A percentile compares a stretch with the other conserved stretches of the same genome.
phyloP scores from a whole-genome alignment of 257 asterid species.

The Scutellaria barbata region DNA sequence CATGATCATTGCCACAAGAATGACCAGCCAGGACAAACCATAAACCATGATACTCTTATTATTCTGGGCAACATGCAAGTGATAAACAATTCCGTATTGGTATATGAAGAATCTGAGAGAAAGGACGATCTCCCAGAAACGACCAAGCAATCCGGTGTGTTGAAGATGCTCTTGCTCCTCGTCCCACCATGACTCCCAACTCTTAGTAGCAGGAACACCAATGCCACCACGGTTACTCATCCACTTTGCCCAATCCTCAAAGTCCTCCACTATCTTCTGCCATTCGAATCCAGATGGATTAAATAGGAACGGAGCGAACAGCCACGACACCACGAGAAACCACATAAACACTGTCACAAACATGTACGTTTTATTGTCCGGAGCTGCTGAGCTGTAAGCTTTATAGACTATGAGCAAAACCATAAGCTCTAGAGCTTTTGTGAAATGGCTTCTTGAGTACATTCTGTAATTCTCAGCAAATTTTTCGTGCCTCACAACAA shows the following conservation, averaged over 20 bases:
- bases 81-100: constrained; percentile 93
- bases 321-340: constrained; percentile 86
- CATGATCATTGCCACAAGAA: constrained; percentile 70
- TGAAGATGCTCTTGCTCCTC: constrained; percentile 94
- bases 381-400: constrained; percentile 56
- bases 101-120: constrained; percentile 78
- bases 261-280: constrained; percentile 97
- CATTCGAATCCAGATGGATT: constrained; percentile 97
- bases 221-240: constrained; percentile 77
- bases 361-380: constrained; percentile 36
- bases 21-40: constrained; percentile 89
- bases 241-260: constrained; percentile 96
- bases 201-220: constrained; percentile 86
- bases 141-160: constrained; percentile 68
- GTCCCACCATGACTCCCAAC: constrained; percentile 99
- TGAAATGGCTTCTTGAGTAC: constrained; percentile 95
- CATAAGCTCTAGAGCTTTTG: constrained; percentile 83
- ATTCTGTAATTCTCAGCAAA: constrained; percentile 91
- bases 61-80: constrained; percentile 65
- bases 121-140: constrained; percentile 72
- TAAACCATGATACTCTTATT: constrained; percentile 73
- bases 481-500: constrained; percentile 89
- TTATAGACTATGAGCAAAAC: constrained; percentile 68
- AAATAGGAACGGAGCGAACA: constrained; percentile 90
- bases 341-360: constrained; percentile 72